These are phyloP conservation scores for Pisolithus albus DNA, from an alignment of 768 basidiomycete species.

Conservation along the genomic window DNA sequence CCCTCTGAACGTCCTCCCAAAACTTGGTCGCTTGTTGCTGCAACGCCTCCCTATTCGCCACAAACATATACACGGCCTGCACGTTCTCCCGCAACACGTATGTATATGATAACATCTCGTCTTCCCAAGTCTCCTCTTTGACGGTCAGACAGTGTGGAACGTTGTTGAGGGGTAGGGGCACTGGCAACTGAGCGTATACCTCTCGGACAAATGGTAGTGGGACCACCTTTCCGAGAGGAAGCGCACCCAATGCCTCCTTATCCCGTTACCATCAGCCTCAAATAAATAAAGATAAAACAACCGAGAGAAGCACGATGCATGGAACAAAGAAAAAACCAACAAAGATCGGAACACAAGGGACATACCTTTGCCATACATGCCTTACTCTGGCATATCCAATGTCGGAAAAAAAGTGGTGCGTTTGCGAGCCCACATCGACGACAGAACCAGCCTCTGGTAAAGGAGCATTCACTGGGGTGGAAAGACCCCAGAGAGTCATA, in stretches of 20 bases:
- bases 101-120: conserved; percentile 25
- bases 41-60: conserved; percentile 36
- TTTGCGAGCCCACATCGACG: conserved; percentile 42
- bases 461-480: conserved; percentile 27
- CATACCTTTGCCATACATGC: conserved; percentile 31
- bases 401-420: conserved; percentile 38
- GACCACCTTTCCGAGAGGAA: conserved; percentile 13
- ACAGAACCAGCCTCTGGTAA: conserved; percentile 45
- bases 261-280: conserved; percentile 1
- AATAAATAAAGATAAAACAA: neutral
- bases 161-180: conserved; percentile 13
- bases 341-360: too few relatives aligned
- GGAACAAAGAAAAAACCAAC: too few relatives aligned
- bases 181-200: conserved; percentile 5
- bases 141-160: conserved; percentile 13
- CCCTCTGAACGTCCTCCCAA: conserved; percentile 35
- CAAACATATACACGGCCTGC: conserved; percentile 40
- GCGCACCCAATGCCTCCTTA: conserved; percentile 8
- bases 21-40: conserved; percentile 35
- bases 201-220: conserved; percentile 19
- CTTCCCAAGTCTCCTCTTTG: conserved; percentile 19
- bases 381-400: conserved; percentile 38
- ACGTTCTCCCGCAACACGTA: conserved; percentile 18
- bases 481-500: conserved; percentile 26
- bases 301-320: too few relatives aligned